Conservation (phyloP, 106 monocot species). For the Dioscorea dumetorum region DNA sequence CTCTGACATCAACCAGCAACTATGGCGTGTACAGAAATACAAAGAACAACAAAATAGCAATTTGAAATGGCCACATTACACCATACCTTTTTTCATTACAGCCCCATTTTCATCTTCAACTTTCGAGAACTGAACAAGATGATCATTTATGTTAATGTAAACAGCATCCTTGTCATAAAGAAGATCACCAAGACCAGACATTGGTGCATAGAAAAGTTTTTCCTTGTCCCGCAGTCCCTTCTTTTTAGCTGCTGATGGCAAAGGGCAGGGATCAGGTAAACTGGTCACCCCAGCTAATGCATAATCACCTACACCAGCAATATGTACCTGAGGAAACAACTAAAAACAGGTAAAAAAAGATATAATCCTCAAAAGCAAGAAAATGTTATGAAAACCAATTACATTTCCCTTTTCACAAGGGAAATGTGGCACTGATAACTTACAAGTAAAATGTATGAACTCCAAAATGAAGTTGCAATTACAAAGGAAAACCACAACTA, state of each 20-base stretch:
- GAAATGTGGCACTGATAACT: too few species aligned
- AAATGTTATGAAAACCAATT: too few species aligned
- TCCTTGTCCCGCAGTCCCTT: conserved; percentile 94
- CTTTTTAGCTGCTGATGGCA: conserved; percentile 96
- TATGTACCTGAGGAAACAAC: conserved; percentile 63
- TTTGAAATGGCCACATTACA: not conserved
- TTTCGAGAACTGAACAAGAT: conserved; percentile 92
- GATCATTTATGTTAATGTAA: conserved; percentile 91
- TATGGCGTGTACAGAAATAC: too few species aligned
- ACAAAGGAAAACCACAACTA: too few species aligned
- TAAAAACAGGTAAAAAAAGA: not conserved
- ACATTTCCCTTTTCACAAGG: too few species aligned
- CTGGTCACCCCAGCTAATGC: conserved; percentile 60
- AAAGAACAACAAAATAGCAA: conserved; percentile 1
- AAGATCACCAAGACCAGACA: conserved; percentile 98
- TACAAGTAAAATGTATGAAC: too few species aligned
- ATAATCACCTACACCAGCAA: conserved; percentile 91
- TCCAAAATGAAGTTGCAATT: too few species aligned
- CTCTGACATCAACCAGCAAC: too few species aligned
- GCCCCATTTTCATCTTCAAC: conserved; percentile 44
- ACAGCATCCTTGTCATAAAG: conserved; percentile 99
- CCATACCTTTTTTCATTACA: conserved; percentile 43
- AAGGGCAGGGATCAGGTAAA: conserved; percentile 85
- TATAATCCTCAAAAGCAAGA: too few species aligned
- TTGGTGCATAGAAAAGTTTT: conserved; percentile 94